A percentile compares a stretch with the other conserved stretches of the same genome.
These are phyloP conservation scores for Trichoderma cornu-damae DNA, from an alignment of 2,329 filamentous ascomycete genomes.

Conservation along the genomic window DNA sequence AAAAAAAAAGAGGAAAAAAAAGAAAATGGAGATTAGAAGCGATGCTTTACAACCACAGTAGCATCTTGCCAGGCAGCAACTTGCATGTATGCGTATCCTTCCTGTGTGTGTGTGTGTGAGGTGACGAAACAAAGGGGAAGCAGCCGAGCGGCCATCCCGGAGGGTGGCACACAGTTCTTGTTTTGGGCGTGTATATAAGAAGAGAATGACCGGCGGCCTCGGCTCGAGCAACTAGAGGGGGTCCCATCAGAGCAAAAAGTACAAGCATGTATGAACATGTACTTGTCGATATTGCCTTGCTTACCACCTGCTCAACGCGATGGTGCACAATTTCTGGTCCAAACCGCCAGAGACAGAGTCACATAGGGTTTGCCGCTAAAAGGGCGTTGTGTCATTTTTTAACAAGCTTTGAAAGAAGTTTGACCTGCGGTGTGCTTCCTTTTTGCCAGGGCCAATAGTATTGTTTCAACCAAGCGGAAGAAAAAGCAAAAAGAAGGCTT, in stretches of 20 bases:
- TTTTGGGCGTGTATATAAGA: slow-evolving; percentile 16
- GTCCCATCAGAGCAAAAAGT: slow-evolving; percentile 9
- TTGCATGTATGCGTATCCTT: background rate
- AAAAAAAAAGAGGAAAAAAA: too few relatives aligned
- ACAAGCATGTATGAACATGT: slow-evolving; percentile 4
- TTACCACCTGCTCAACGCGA: slow-evolving; percentile 7
- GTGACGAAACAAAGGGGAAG: slow-evolving; percentile 1
- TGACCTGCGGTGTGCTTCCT: background rate
- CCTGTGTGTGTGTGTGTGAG: background rate
- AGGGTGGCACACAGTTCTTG: slow-evolving; percentile 1
- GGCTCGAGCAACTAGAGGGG: background rate
- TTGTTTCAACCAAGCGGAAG: background rate
- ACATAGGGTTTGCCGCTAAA: slow-evolving; percentile 11
- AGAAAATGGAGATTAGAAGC: background rate
- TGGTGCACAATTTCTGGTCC: background rate
- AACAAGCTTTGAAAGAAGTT: slow-evolving; percentile 2
- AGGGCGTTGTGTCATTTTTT: slow-evolving; percentile 6
- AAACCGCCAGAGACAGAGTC: background rate
- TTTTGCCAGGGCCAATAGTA: background rate
- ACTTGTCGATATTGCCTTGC: slow-evolving; percentile 9
- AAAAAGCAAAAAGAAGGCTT: slow-evolving; percentile 14
- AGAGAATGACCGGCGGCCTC: slow-evolving; percentile 8
- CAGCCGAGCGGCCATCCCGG: slow-evolving; percentile 10
- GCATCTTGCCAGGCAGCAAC: slow-evolving; percentile 2
- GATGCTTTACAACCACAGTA: background rate